A percentile compares a stretch with the other conserved stretches of the same genome.
Conservation (phyloP, 768 basidiomycete species). For the Hemileccinum rubropunctum region DNA sequence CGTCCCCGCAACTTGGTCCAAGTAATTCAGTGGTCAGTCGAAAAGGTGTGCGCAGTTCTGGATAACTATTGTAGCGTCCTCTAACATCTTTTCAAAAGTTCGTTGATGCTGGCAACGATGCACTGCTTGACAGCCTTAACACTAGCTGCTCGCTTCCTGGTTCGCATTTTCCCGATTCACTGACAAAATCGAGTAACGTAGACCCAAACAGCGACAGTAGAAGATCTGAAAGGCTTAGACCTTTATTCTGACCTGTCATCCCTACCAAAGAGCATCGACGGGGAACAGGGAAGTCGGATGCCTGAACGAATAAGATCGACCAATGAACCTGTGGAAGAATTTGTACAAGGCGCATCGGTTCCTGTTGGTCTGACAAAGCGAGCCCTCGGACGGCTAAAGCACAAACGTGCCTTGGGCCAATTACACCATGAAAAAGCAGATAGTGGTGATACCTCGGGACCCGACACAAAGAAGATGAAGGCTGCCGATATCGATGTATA, state of each 20-base stretch:
- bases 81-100: slow-evolving; percentile 19
- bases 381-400: slow-evolving; percentile 48
- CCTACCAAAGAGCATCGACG: slow-evolving; percentile 58
- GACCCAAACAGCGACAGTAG: slow-evolving; percentile 40
- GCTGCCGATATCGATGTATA: background rate
- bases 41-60: slow-evolving; percentile 34
- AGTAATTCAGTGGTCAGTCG: slow-evolving; percentile 34
- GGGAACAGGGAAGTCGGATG: slow-evolving; percentile 41
- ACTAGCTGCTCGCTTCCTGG: slow-evolving; percentile 44
- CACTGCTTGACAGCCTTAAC: slow-evolving; percentile 46
- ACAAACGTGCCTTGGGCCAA: slow-evolving; percentile 43
- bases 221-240: slow-evolving; percentile 53
- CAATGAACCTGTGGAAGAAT: slow-evolving; percentile 6
- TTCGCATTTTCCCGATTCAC: slow-evolving; percentile 23
- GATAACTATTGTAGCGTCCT: background rate
- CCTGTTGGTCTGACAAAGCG: slow-evolving; percentile 38
- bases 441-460: slow-evolving; percentile 1
- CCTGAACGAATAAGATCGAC: slow-evolving; percentile 23
- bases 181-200: background rate
- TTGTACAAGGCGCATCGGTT: background rate
- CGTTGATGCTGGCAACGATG: slow-evolving; percentile 14
- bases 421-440: slow-evolving; percentile 14
- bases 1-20: slow-evolving; percentile 25
- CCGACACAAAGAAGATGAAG: slow-evolving; percentile 19
- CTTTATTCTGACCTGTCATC: slow-evolving; percentile 56